Conservation (phyloP, 495 filamentous ascomycete species). For the Tuber calosporum region DNA sequence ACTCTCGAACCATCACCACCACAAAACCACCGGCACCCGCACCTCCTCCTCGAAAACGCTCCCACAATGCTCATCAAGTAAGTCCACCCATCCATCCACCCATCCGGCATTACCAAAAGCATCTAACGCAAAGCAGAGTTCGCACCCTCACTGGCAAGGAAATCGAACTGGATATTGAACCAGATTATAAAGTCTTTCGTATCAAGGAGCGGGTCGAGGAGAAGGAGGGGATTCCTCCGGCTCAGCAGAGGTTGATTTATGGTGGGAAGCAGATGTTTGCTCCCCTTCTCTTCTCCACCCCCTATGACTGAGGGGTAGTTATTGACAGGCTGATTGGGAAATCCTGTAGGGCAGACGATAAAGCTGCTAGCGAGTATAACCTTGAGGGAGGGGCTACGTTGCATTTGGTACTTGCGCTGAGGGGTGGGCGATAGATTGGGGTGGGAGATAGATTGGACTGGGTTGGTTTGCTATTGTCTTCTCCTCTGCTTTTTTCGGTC, state of each 20-base stretch:
- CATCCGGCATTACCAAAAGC: neutral
- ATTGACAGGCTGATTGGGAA: constrained; percentile 13
- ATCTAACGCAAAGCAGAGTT: constrained; percentile 55
- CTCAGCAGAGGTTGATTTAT: constrained; percentile 92
- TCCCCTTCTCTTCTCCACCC: neutral
- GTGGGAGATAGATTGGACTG: constrained; percentile 16
- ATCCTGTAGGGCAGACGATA: constrained; percentile 77
- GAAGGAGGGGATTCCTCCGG: constrained; percentile 95
- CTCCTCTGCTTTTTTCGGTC: neutral
- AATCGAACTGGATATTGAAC: constrained; percentile 95
- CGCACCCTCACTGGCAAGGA: constrained; percentile 97
- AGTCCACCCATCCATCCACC: neutral
- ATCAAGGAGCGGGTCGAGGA: constrained; percentile 99
- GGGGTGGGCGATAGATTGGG: constrained; percentile 55
- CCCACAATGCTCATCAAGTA: constrained; percentile 32
- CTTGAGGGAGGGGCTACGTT: constrained; percentile 90
- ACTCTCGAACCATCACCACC: constrained; percentile 27
- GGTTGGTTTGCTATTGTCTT: neutral
- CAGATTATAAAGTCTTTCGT: constrained; percentile 80
- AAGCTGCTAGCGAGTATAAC: constrained; percentile 73
- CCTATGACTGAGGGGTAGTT: neutral
- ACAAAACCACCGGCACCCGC: constrained; percentile 11
- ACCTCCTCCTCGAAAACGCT: constrained; percentile 12
- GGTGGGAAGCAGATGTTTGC: constrained; percentile 92
- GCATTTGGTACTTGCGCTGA: constrained; percentile 87